These are phyloP conservation scores for Acer negundo DNA, from an alignment of 345 rosid genomes.

Conservation along the genomic window DNA sequence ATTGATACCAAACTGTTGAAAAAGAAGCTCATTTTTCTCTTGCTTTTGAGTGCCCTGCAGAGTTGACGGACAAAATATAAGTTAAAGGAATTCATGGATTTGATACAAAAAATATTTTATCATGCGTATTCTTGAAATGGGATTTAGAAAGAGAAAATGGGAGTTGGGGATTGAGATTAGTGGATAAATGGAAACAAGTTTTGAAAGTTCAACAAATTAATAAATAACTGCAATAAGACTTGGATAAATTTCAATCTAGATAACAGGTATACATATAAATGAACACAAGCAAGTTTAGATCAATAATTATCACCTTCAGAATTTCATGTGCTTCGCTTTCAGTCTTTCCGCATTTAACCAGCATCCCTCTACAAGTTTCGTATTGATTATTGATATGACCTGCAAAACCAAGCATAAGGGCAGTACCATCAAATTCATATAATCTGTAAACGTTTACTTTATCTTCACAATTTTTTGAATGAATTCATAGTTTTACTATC, in stretches of 20 bases:
- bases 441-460: background rate
- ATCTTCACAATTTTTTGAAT: background rate
- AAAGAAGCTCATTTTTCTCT: constrained; percentile 84
- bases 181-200: background rate
- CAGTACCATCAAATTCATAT: background rate
- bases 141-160: background rate
- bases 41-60: constrained; percentile 75
- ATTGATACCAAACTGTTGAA: constrained; percentile 73
- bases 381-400: constrained; percentile 72
- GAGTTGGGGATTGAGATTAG: background rate
- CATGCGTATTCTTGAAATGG: background rate
- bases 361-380: constrained; percentile 76
- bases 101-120: background rate
- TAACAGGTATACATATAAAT: background rate
- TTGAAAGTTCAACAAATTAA: constrained; percentile 1
- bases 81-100: background rate
- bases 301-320: constrained; percentile 51
- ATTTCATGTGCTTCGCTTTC: constrained; percentile 57
- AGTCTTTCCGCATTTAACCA: constrained; percentile 66
- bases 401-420: constrained; percentile 28
- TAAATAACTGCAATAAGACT: background rate
- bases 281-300: background rate
- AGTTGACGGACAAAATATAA: constrained; percentile 15
- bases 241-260: background rate
- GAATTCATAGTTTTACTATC: background rate